Evolutionary conservation across 2,329 filamentous ascomycete genomes (phyloP), one percentile per base, ranked within the genome.

Genomic region (Fusarium hostae): DNA sequence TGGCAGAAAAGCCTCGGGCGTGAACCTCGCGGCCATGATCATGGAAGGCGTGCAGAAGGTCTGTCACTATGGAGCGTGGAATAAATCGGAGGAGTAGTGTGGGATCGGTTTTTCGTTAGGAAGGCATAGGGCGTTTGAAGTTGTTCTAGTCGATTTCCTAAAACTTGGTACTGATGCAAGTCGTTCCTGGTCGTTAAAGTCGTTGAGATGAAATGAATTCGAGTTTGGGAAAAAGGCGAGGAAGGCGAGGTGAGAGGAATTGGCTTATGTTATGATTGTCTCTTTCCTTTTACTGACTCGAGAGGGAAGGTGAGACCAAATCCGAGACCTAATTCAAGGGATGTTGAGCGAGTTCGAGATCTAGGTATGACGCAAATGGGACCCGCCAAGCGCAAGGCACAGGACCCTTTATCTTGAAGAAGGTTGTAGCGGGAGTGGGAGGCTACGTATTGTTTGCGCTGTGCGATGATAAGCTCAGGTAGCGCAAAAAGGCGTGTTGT

Each of bases 1-100:
- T 45, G 76, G 76, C 68, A 78, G 60, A 68, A 78, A 78, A 50
- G 76, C 73, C 55, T 77, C 75, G 51, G 76, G 66, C 30, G 71
- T 73, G 47, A 78, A 57, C 43, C 72, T 74, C 54, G 72, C 62
- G 52, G 75, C 64, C 75, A 76, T 76, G 59, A 69, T 74, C 67
- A 63, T 67, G 68, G 57, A 67, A 62, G 66, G 44, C 40, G 40
- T 54, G 72, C 59, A 34, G 24, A 47, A 73, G 56, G 45, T 62
- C 34, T 57, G 61, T 55, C 30, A 44, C 45, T 41, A 51, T 55
- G 56, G 60, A 71, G 63, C 44, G 64, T 66, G 58, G 64, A 68
- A 72, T 68, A 61, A 67, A 56, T 72, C 50, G 71, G 65, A 57
- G 66, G 43, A 59, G 59, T 40, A 62, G 60, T 55, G 60, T 64